Base-by-base conservation (phyloP, 176 grass and related monocot genomes). In the Hordeum vulgare region DNA sequence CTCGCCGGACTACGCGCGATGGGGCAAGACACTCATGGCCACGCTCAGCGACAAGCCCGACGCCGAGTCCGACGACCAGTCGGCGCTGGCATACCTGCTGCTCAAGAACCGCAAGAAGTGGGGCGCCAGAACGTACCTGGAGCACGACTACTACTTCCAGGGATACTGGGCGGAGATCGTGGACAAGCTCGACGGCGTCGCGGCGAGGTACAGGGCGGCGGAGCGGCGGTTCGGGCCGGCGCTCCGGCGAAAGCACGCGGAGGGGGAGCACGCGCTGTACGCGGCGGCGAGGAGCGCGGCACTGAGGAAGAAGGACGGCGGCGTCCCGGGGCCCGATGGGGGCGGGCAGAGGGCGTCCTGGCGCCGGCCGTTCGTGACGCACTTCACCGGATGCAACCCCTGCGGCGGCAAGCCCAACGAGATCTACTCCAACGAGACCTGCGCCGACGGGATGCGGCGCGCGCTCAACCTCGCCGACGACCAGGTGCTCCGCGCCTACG, bases 361-460 rank as follows among this genome's bases (percentile, higher is more conserved):
- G 92, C 83, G 88, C 27, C 79, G 92, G 3, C 96, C 96, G 1
- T 91, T 98, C 73, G 60, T 98, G 14, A 98, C 93, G 81, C 96
- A 98, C 81, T 98, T 98, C 92, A 95, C 93, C 3, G 96, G 96
- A 8, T 98, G 96, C 68, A 93, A 98, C 82, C 96, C 93, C 1
- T 98, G 96, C 90, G 91, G 92, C 54, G 96, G 93, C 3, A 8
- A 59, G 45, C 92, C 80, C 28, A 89, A 94, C 78, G 59, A 85
- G 86, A 54, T 61, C 23, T 97, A 97, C 74, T 75, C 85, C 2
- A 44, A 65, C 2, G 18, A 66, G 66, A 90, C 83, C 56, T 97
- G 95, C 88, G 89, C 34, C 73, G 86, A 90, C 53, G 90, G 92
- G 62, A 94, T 97, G 81, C 85, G 83, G 33, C 85, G 85, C 83